Evolutionary conservation across 345 rosid genomes (phyloP).

Genomic region (Gossypium rotundifolium): DNA sequence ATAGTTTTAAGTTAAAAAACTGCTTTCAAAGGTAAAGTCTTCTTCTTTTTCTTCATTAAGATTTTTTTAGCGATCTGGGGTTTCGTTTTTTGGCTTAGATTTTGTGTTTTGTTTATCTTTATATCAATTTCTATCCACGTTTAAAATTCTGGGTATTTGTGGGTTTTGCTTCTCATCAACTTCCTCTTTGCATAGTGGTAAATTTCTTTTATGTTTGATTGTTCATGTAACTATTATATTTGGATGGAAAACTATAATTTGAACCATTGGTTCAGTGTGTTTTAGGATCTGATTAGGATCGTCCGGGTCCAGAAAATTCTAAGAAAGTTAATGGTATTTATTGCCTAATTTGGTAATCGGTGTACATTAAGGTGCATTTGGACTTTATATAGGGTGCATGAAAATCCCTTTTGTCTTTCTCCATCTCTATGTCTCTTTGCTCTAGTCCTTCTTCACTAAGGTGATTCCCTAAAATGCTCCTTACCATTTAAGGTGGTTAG

Average conservation of each 20-base stretch:
- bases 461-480: background rate
- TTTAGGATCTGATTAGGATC: background rate
- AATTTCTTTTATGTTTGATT: background rate
- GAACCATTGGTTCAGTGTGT: background rate
- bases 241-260: background rate
- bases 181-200: background rate
- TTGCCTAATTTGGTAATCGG: background rate
- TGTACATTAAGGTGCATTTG: background rate
- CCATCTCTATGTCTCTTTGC: background rate
- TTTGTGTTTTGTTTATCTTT: background rate
- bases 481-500: background rate
- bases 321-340: slow-evolving; percentile 1
- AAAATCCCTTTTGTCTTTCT: background rate
- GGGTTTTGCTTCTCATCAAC: background rate
- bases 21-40: background rate
- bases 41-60: background rate
- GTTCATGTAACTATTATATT: background rate
- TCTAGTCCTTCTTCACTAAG: background rate
- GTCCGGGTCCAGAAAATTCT: background rate
- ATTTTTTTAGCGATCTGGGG: background rate
- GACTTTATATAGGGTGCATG: background rate
- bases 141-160: background rate
- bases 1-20: background rate
- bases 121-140: background rate
- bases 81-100: background rate